Evolutionary conservation across 805 yeast genomes (phyloP).

Genomic region (Sugiyamaella smithiae): DNA sequence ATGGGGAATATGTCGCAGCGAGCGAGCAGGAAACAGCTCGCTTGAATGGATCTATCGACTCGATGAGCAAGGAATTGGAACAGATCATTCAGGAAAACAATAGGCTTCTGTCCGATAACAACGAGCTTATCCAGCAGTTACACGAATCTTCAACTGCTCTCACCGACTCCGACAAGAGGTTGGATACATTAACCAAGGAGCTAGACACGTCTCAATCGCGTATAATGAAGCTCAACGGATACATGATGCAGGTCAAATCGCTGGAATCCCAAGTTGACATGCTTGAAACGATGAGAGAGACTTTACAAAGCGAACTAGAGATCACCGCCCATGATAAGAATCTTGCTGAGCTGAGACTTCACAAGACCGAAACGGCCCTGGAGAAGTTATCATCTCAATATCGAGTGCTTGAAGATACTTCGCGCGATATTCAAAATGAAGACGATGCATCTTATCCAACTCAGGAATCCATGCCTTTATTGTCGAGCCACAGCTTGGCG

Average conservation of each 20-base stretch:
- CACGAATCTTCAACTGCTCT: slow-evolving; percentile 13
- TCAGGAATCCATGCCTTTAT: neutral
- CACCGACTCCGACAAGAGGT: slow-evolving; percentile 15
- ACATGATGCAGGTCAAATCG: slow-evolving; percentile 14
- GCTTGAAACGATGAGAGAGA: slow-evolving; percentile 19
- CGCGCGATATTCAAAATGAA: neutral
- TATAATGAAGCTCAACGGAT: slow-evolving; percentile 16
- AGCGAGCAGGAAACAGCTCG: slow-evolving; percentile 9
- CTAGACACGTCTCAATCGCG: slow-evolving; percentile 15
- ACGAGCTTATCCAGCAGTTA: slow-evolving; percentile 17
- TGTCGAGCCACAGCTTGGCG: neutral
- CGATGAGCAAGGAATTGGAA: slow-evolving; percentile 12
- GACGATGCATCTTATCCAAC: neutral
- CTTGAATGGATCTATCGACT: slow-evolving; percentile 16
- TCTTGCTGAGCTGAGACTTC: slow-evolving; percentile 20
- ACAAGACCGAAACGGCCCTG: slow-evolving; percentile 17
- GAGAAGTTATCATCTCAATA: slow-evolving; percentile 21
- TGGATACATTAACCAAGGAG: slow-evolving; percentile 13
- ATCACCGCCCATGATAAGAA: slow-evolving; percentile 13
- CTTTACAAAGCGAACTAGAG: slow-evolving; percentile 19
- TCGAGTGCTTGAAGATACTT: slow-evolving; percentile 14
- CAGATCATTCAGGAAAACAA: slow-evolving; percentile 12
- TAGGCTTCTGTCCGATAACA: slow-evolving; percentile 14
- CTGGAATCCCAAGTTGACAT: slow-evolving; percentile 20
- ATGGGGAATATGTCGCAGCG: slow-evolving; percentile 13